These are phyloP conservation scores for Streptanthus diversifolius DNA, from an alignment of 345 rosid species.

Conservation along the genomic window DNA sequence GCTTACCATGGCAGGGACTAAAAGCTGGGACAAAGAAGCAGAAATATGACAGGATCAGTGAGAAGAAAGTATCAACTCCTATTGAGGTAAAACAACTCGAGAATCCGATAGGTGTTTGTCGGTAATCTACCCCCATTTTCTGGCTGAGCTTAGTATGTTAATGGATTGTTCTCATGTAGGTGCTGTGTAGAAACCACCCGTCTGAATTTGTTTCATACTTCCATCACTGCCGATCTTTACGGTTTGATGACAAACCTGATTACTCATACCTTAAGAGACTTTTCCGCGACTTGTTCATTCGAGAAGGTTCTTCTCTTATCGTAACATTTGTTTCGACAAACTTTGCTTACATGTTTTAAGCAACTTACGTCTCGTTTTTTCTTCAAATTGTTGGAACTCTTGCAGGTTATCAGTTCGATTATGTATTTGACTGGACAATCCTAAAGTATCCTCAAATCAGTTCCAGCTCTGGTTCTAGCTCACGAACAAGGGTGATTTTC, in stretches of 20 bases:
- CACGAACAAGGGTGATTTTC: slow-evolving; percentile 23
- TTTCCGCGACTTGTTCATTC: slow-evolving; percentile 75
- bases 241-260: slow-evolving; percentile 88
- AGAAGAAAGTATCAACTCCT: slow-evolving; percentile 81
- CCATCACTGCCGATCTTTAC: slow-evolving; percentile 78
- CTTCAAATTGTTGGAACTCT: not conserved
- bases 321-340: not conserved
- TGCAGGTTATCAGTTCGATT: slow-evolving; percentile 73
- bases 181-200: slow-evolving; percentile 64
- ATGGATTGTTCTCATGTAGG: slow-evolving; percentile 34
- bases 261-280: slow-evolving; percentile 87
- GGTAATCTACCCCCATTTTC: not conserved
- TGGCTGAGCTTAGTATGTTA: not conserved
- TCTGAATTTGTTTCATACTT: slow-evolving; percentile 74
- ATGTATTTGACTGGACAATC: slow-evolving; percentile 84
- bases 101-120: not conserved
- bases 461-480: slow-evolving; percentile 52
- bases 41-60: slow-evolving; percentile 80
- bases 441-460: slow-evolving; percentile 68
- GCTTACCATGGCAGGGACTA: slow-evolving; percentile 90
- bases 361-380: not conserved
- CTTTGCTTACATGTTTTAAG: not conserved
- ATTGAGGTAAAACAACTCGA: slow-evolving; percentile 49
- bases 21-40: slow-evolving; percentile 90
- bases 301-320: slow-evolving; percentile 54